Evolutionary conservation across 768 basidiomycete genomes (phyloP), one percentile per base, ranked within the genome.

Genomic region (Psilocybe sp.): DNA sequence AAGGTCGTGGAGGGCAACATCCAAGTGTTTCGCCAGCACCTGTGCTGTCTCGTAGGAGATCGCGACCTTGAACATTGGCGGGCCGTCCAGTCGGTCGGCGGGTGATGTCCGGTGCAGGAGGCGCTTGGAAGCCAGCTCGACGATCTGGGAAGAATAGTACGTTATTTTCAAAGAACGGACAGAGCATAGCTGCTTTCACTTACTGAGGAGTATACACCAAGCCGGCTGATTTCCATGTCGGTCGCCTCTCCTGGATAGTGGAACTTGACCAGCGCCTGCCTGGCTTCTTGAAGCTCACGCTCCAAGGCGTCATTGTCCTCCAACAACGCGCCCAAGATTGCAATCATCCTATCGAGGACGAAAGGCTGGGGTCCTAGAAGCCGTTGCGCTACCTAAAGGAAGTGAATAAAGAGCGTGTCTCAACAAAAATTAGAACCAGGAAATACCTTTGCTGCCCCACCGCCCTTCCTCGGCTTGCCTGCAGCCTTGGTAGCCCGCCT

Each of bases 291-390:
- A 7, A 28, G 23, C 23, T 28, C 23, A 28, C 23, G 23, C 23
- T 28, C 4, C 4, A 7, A 28, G 0, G 63, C 67, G 55, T 81
- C 85, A 55, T 89, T 81, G 60, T 90, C 91, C 57, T 90, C 85
- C 11, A 92, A 57, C 1, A 97, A 66, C 0, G 83, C 78, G 1
- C 89, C 91, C 1, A 94, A 74, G 46, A 95, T 87, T 0, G 89
- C 92, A 3, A 90, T 60, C 47, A 96, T 69, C 28, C 93, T 71
- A 59, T 95, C 93, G 1, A 94, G 65, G 0, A 87, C 81, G 61
- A 95, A 95, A 1, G 85, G 67, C 32, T 78, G 73, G 2, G 93
- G 92, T 1, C 93, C 92, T 2, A 89, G 68, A 4, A 93, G 76
- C n/a, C 85, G 72, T 59, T 92, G 89, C 1, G 92, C 80, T 13